Evolutionary conservation across 805 yeast genomes (phyloP), one percentile per base, ranked within the genome.

Genomic region (Lipomyces spencermartinsiae): DNA sequence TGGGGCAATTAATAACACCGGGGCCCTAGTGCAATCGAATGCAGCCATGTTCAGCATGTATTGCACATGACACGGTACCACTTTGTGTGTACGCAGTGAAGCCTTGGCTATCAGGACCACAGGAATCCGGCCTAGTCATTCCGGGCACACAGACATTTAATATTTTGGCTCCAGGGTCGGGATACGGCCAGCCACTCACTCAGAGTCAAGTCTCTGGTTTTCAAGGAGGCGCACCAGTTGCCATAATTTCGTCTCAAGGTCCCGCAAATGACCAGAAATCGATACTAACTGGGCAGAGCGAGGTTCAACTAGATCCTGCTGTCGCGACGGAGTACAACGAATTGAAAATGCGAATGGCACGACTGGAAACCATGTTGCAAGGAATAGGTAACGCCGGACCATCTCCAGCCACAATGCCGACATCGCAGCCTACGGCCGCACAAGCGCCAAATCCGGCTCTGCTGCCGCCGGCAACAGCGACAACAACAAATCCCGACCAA

Each of bases 11-110:
- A 10, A 19, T 34, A 39, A 37, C 35, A 39, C 54, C 16, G 14
- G 33, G 4, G 14, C 51, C 37, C 2, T 59, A 70, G 73, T 71
- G 73, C 55, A 62, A 71, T 34, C 63, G 71, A 12, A 56, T 53
- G 67, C 69, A 61, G 22, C 73, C 73, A 6, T 71, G 73, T 60
- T 65, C 69, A 2, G 60, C 71, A 19, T 71, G 73, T 43, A 49
- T 71, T 16, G 54, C 46, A 31, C 70, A 67, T 35, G 69, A 55
- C 46, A 69, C 73, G n/a, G 64, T 53, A 6, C 57, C 57, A 7
- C 62, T 66, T 19, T 71, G 73, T 58, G 61, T 46, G 29, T 71
- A 71, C 56, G 71, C 71, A 10, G 70, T 64, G 43, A 71, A 62
- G 33, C 70, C 73, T n/a, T 69, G 72, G 73, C 59, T 61, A 37